phyloP scores from a whole-genome alignment of 805 yeast genomes.

The Metschnikowia anglica region DNA sequence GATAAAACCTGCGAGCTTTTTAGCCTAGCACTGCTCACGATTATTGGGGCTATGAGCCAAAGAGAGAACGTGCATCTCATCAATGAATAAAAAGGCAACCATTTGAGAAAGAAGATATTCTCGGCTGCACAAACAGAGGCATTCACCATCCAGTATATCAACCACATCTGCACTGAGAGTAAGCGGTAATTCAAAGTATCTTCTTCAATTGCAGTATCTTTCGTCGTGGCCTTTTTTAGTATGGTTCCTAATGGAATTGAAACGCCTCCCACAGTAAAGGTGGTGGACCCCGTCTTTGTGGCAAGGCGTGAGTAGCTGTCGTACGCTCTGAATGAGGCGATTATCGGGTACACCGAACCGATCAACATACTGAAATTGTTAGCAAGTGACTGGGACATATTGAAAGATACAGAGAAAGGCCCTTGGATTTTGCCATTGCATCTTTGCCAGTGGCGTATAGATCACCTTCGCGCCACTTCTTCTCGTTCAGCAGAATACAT shows the following conservation, averaged over 20 bases:
- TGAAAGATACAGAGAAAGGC: too few species aligned
- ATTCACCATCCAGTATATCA: slow-evolving; percentile 63
- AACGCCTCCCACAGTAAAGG: slow-evolving; percentile 39
- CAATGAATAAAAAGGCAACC: slow-evolving; percentile 24
- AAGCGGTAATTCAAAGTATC: slow-evolving; percentile 25
- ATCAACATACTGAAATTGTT: slow-evolving; percentile 23
- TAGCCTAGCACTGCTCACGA: slow-evolving; percentile 41
- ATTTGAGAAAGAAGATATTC: slow-evolving; percentile 43
- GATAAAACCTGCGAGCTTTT: slow-evolving; percentile 13
- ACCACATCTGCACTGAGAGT: slow-evolving; percentile 40
- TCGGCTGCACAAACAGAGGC: slow-evolving; percentile 44
- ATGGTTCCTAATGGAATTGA: slow-evolving; percentile 39
- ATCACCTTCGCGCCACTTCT: too few species aligned
- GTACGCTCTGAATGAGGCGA: slow-evolving; percentile 61
- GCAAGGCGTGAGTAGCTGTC: slow-evolving; percentile 38
- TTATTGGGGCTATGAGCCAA: slow-evolving; percentile 49
- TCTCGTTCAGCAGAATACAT: slow-evolving; percentile 5
- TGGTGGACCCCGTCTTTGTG: slow-evolving; percentile 28
- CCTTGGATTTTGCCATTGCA: too few species aligned
- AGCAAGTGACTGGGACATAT: slow-evolving; percentile 6
- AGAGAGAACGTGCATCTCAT: slow-evolving; percentile 57
- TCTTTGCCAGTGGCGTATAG: too few species aligned
- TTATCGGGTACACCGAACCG: slow-evolving; percentile 55
- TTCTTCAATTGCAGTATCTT: slow-evolving; percentile 17
- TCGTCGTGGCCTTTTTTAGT: slow-evolving; percentile 30